These are phyloP conservation scores for Penicillium brevicompactum DNA, from an alignment of 2,329 filamentous ascomycete genomes.

Conservation along the genomic window DNA sequence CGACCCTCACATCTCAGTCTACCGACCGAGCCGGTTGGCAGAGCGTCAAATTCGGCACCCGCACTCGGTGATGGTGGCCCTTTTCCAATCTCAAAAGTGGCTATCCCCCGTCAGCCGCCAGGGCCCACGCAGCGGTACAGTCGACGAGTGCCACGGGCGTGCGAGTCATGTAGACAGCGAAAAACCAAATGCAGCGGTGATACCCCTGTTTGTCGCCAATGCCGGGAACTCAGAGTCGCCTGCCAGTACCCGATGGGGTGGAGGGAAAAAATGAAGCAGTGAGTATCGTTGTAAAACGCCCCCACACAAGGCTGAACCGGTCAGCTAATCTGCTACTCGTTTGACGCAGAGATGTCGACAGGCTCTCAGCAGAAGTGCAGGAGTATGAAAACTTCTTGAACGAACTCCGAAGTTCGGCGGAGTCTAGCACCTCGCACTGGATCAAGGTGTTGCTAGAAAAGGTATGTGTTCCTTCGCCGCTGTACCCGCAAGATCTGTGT, in stretches of 20 bases:
- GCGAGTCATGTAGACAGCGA: conserved; percentile 44
- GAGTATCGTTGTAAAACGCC: background rate
- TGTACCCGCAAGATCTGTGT: background rate
- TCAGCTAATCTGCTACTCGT: background rate
- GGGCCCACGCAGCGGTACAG: conserved; percentile 14
- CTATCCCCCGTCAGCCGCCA: background rate
- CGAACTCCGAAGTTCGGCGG: background rate
- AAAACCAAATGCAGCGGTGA: conserved; percentile 51
- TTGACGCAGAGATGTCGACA: conserved; percentile 4
- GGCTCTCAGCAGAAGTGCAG: conserved; percentile 1
- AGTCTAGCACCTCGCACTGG: background rate
- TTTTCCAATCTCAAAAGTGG: background rate
- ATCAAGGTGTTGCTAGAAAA: conserved; percentile 9
- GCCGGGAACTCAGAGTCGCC: conserved; percentile 37
- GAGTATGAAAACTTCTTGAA: conserved; percentile 9
- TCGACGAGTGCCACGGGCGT: conserved; percentile 40
- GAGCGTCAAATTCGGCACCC: background rate
- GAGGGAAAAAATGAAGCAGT: conserved; percentile 43
- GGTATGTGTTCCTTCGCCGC: background rate
- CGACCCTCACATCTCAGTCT: background rate
- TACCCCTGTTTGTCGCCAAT: conserved; percentile 44
- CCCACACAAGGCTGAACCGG: background rate
- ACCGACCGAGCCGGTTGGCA: background rate
- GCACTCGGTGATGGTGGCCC: background rate
- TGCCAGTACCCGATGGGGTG: conserved; percentile 45